Base-by-base conservation (phyloP, 2,329 filamentous ascomycete genomes). In the Magnaporthales sp. region DNA sequence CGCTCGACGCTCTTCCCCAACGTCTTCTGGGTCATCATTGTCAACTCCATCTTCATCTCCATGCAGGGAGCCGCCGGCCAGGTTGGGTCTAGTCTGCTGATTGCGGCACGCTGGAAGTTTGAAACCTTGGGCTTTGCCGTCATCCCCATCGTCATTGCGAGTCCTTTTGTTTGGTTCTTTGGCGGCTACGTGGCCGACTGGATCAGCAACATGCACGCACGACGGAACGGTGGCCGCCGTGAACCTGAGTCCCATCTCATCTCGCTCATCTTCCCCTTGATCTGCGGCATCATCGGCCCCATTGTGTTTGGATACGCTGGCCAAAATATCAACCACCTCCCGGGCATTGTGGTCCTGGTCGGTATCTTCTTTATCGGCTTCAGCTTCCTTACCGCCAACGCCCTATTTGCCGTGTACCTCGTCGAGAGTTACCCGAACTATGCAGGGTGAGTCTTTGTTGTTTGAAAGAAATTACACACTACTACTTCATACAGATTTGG, bases 151-250 rank as follows among this genome's bases (percentile, higher is more conserved):
- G 66, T 71, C 54, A 54, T 67, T 19, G 70, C 70, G 10, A 68
- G 62, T 26, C 70, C 70, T 2, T 68, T 71, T 3, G 68, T 70
- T 15, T 70, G 69, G 22, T 66, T 77, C 13, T 71, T 75, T 2
- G 76, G 76, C 2, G 77, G 77, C 2, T 75, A 70, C 31, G 65
- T 76, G 7, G 73, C 77, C 26, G 77, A 66, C 69, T 74, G 66
- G 62, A 27, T 73, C 60, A 70, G 70, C 32, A 70, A 73, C 63
- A 66, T 62, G 62, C 68, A 73, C 62, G 69, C 72, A 11, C 64
- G 66, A 26, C 67, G 67, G 22, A 67, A 69, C 30, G 69, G 69
- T 63, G 72, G 72, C 11, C 66, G 68, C 7, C 69, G 72, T 22
- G 72, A 73, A 71, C 70, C 72, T 65, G 72, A 73, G 69, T 71